Evolutionary conservation across 352 stramenopile genomes (phyloP).

Genomic region (Phytophthora pluvialis): DNA sequence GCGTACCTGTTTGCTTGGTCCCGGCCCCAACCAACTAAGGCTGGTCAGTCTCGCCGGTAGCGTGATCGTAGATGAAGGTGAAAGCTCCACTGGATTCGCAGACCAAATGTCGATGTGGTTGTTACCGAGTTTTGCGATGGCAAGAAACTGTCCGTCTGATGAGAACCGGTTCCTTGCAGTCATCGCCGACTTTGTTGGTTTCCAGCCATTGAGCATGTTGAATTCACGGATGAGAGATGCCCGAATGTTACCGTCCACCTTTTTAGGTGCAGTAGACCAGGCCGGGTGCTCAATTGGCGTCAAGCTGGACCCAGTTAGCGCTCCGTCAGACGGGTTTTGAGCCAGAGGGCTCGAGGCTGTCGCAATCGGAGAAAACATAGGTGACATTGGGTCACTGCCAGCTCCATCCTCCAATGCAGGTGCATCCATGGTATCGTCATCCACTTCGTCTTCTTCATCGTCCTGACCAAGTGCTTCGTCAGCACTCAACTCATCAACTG

Average conservation of each 20-base stretch:
- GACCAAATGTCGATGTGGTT: slow-evolving; percentile 54
- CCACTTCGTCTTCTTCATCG: slow-evolving; percentile 24
- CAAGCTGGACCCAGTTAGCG: slow-evolving; percentile 15
- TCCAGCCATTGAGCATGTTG: slow-evolving; percentile 48
- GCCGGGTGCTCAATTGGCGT: slow-evolving; percentile 9
- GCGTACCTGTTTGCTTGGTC: slow-evolving; percentile 40
- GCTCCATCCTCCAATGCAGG: slow-evolving; percentile 5
- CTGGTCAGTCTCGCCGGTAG: slow-evolving; percentile 32
- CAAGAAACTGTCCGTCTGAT: slow-evolving; percentile 44
- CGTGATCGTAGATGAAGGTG: slow-evolving; percentile 34
- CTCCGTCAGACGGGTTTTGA: slow-evolving; percentile 4
- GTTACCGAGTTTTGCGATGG: slow-evolving; percentile 44
- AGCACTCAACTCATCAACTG: slow-evolving; percentile 39
- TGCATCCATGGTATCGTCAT: slow-evolving; percentile 10
- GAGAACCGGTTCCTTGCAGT: slow-evolving; percentile 45
- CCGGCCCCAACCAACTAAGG: slow-evolving; percentile 42
- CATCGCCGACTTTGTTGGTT: slow-evolving; percentile 39
- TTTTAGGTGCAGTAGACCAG: slow-evolving; percentile 23
- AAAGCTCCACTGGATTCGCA: slow-evolving; percentile 33
- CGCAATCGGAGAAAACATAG: slow-evolving; percentile 37
- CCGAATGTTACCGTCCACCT: slow-evolving; percentile 5
- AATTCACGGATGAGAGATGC: slow-evolving; percentile 47
- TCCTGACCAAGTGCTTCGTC: slow-evolving; percentile 21
- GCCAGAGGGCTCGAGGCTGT: slow-evolving; percentile 5
- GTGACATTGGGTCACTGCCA: slow-evolving; percentile 18